These are phyloP conservation scores for Solanum clarkiae DNA, from an alignment of 257 asterid species.

Conservation along the genomic window DNA sequence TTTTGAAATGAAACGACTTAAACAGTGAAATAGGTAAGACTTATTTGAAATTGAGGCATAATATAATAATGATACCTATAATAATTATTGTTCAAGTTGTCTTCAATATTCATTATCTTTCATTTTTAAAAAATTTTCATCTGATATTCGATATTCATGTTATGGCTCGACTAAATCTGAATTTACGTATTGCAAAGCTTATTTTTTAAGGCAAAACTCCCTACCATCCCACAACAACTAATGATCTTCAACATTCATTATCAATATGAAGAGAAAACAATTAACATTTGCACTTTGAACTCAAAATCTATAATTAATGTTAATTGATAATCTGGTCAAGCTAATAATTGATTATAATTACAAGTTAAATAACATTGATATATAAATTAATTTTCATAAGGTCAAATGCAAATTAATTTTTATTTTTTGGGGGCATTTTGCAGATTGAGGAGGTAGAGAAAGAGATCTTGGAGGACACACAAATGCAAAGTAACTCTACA, in stretches of 20 bases:
- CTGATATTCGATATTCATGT: too few relatives aligned
- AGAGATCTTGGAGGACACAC: not conserved
- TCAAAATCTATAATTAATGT: not conserved
- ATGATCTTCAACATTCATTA: not conserved
- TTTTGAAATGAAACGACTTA: too few relatives aligned
- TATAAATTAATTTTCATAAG: not conserved
- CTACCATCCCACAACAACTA: too few relatives aligned
- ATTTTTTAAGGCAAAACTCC: too few relatives aligned
- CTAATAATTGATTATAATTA: not conserved
- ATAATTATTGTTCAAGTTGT: not conserved
- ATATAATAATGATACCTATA: too few relatives aligned
- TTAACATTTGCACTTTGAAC: not conserved
- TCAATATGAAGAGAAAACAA: not conserved
- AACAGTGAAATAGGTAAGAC: not conserved
- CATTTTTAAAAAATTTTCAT: too few relatives aligned
- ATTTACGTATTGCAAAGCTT: too few relatives aligned
- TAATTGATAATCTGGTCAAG: not conserved
- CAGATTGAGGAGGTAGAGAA: constrained; percentile 5
- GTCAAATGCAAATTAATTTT: not conserved
- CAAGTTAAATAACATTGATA: not conserved
- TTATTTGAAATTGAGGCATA: not conserved
- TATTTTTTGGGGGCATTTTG: not conserved
- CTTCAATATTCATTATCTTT: not conserved
- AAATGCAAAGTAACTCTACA: not conserved
- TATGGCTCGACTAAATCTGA: too few relatives aligned